Evolutionary conservation across 2,329 filamentous ascomycete genomes (phyloP).

Genomic region (Lecanicillium sp.): DNA sequence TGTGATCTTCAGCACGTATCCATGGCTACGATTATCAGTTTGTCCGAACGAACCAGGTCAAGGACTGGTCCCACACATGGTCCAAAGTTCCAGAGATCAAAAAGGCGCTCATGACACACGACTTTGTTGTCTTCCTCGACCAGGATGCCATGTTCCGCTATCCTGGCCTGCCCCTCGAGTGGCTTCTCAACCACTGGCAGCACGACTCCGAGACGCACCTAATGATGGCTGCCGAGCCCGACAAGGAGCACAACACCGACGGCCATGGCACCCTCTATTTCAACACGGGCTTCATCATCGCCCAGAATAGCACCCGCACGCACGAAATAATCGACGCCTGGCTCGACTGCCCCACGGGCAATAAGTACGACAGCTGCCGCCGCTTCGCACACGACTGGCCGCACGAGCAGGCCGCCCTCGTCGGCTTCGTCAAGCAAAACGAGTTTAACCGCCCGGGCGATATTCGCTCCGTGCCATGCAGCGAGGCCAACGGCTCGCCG

Average conservation of each 20-base stretch:
- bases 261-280: constrained; percentile 27
- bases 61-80: constrained; percentile 40
- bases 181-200: constrained; percentile 42
- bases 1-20: constrained; percentile 25
- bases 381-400: constrained; percentile 8
- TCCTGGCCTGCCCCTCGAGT: constrained; percentile 39
- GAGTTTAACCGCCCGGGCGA: not conserved
- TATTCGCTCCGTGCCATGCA: not conserved
- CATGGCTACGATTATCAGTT: constrained; percentile 46
- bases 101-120: constrained; percentile 32
- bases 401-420: constrained; percentile 7
- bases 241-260: constrained; percentile 32
- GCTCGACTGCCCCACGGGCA: constrained; percentile 1
- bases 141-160: constrained; percentile 37
- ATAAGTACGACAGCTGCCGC: not conserved
- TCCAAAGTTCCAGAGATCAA: constrained; percentile 35
- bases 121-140: constrained; percentile 39
- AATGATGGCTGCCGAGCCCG: constrained; percentile 41
- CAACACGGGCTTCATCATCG: constrained; percentile 40
- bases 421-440: not conserved
- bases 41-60: constrained; percentile 35
- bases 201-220: constrained; percentile 33
- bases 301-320: constrained; percentile 23
- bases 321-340: constrained; percentile 15
- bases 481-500: constrained; percentile 7